phyloP scores from a whole-genome alignment of 208 protist genomes.

The Angomonas deanei region DNA sequence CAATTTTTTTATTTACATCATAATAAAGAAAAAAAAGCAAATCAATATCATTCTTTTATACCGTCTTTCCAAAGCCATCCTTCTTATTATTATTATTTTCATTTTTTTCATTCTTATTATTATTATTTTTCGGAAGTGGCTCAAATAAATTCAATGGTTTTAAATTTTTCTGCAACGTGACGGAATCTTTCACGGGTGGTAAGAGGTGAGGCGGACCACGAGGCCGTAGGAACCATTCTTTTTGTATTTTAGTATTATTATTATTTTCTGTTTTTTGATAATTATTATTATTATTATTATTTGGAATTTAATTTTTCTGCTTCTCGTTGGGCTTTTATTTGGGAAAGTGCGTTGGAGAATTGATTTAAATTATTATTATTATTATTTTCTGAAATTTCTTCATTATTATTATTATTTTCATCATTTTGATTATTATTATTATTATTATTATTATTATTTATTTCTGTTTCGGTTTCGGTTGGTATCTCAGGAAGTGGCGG shows the following conservation, averaged over 20 bases:
- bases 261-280: not conserved
- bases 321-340: not conserved
- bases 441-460: slow-evolving; percentile 1
- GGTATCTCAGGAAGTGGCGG: not conserved
- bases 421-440: slow-evolving; percentile 9
- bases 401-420: not conserved
- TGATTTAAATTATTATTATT: slow-evolving; percentile 1
- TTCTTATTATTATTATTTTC: not conserved
- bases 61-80: not conserved
- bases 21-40: not conserved
- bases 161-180: not conserved
- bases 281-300: slow-evolving; percentile 8
- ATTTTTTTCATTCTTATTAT: not conserved
- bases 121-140: not conserved
- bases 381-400: not conserved
- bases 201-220: not conserved
- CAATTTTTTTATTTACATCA: not conserved
- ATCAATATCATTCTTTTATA: not conserved
- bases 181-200: not conserved
- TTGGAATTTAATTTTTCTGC: not conserved
- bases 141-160: not conserved
- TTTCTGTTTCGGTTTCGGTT: not conserved
- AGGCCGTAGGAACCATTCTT: not conserved
- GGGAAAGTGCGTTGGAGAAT: not conserved
- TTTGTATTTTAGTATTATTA: too few species aligned